These are phyloP conservation scores for Cyamopsis tetragonoloba DNA, from an alignment of 306 rosid species.

Conservation along the genomic window DNA sequence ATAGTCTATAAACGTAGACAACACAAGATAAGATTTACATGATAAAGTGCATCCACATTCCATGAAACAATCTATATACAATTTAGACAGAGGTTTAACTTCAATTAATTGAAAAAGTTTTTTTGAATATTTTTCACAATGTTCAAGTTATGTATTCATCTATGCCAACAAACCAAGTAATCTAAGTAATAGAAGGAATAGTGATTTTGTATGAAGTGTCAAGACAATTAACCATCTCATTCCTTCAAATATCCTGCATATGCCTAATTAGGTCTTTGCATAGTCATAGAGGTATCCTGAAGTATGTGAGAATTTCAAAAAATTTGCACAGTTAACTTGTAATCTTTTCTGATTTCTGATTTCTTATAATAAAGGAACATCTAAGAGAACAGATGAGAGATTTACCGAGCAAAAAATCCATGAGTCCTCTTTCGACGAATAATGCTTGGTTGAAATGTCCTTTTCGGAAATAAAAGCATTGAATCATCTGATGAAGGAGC, in stretches of 20 bases:
- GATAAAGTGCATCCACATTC: background rate
- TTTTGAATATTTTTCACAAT: slow-evolving; percentile 7
- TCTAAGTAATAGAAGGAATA: background rate
- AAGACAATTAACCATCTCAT: background rate
- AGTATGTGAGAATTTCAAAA: background rate
- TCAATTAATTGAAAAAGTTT: slow-evolving; percentile 14
- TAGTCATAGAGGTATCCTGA: background rate
- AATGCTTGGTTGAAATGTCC: slow-evolving; percentile 87
- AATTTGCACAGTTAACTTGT: background rate
- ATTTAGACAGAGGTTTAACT: background rate
- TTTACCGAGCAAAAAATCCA: slow-evolving; percentile 88
- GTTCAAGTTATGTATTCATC: background rate
- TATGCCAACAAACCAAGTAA: slow-evolving; percentile 6
- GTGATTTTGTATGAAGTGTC: background rate
- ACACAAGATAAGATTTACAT: background rate
- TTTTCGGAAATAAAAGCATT: slow-evolving; percentile 76
- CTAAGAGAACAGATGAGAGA: slow-evolving; percentile 10
- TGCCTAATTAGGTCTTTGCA: background rate
- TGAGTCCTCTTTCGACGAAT: slow-evolving; percentile 82
- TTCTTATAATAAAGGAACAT: background rate
- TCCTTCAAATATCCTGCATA: slow-evolving; percentile 11
- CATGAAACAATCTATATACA: background rate
- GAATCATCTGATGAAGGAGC: slow-evolving; percentile 57
- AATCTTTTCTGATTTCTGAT: slow-evolving; percentile 4
- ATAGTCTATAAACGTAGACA: background rate